A percentile compares a stretch with the other conserved stretches of the same genome.
phyloP scores from a whole-genome alignment of 371 early-diverging fungal species.

The Choanephora cucurbitarum region DNA sequence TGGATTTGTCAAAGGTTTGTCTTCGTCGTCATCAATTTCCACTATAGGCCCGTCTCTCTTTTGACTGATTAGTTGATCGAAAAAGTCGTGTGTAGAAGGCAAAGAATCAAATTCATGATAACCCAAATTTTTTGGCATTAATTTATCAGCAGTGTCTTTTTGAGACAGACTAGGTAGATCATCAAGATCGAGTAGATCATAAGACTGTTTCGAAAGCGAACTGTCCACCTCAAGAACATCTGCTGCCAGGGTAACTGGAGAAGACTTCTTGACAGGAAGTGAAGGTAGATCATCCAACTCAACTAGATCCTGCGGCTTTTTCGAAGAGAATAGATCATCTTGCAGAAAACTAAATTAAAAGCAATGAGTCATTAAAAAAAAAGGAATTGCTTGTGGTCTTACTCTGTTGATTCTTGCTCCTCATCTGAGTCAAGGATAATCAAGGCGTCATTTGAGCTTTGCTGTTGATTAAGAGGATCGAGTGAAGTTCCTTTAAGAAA shows the following conservation, averaged over 20 bases:
- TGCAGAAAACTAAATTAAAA: too few species aligned
- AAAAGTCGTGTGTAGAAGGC: constrained; percentile 14
- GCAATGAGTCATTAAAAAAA: too few species aligned
- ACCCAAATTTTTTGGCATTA: not conserved
- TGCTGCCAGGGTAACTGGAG: too few species aligned
- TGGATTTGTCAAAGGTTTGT: too few species aligned
- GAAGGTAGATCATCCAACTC: not conserved
- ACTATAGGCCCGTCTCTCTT: not conserved
- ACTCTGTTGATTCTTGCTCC: not conserved
- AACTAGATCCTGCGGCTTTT: too few species aligned
- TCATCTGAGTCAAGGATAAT: constrained; percentile 30
- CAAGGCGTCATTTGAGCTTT: not conserved
- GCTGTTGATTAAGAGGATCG: not conserved
- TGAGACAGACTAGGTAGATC: not conserved
- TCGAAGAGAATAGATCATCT: not conserved
- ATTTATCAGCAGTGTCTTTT: not conserved
- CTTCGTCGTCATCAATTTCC: constrained; percentile 12
- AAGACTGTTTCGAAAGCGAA: not conserved
- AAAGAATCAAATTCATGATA: constrained; percentile 2
- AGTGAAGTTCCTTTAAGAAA: constrained; percentile 39
- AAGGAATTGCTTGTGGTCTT: too few species aligned
- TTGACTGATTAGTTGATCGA: constrained; percentile 14
- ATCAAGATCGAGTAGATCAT: not conserved
- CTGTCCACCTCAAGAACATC: not conserved
- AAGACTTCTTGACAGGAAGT: not conserved